Evolutionary conservation across 2,329 filamentous ascomycete species (phyloP), one percentile per base, ranked within the genome.

Genomic region (Zalaria obscura): DNA sequence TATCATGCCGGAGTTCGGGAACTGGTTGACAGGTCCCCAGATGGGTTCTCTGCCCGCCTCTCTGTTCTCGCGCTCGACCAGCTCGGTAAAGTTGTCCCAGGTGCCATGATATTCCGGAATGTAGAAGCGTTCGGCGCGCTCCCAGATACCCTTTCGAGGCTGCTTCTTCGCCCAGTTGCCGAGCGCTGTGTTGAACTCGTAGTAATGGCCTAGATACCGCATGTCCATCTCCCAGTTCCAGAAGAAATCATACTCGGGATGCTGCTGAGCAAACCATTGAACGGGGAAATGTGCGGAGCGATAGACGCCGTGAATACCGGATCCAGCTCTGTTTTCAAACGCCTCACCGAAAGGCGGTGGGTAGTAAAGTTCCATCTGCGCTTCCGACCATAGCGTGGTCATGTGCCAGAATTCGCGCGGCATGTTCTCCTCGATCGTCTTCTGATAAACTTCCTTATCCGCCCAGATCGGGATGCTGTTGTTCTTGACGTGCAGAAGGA

Each of bases 171-270:
- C 73, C 63, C 83, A 85, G 4, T 72, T 63, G 26, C 66, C 65
- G 6, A 88, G 62, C 48, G 76, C 76, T 52, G 76, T 73, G 46
- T 86, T 75, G 50, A 91, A 75, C 53, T 91, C 82, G 60, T 88
- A 89, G 64, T 88, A 82, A 52, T 91, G 83, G 5, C 85, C 85
- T 0, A 76, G 82, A 53, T 83, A 80, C 35, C 85, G 76, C 35
- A 83, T 73, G 57, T 93, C 85, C 75, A 93, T 85, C 58, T 93
- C 86, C 84, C 84, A 89, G 60, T 89, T 89, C 83, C 85, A 91
- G 59, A 65, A 67, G 45, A 65, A 69, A 48, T 71, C 68, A 47
- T 70, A 71, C 47, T 70, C 66, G 10, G 62, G 65, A 41, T 66
- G 65, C 40, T 67, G 59, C 50, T 70, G 67, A 8, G 64, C 57